Conservation (phyloP, 306 rosid species). For the Quercus aquifolioides region DNA sequence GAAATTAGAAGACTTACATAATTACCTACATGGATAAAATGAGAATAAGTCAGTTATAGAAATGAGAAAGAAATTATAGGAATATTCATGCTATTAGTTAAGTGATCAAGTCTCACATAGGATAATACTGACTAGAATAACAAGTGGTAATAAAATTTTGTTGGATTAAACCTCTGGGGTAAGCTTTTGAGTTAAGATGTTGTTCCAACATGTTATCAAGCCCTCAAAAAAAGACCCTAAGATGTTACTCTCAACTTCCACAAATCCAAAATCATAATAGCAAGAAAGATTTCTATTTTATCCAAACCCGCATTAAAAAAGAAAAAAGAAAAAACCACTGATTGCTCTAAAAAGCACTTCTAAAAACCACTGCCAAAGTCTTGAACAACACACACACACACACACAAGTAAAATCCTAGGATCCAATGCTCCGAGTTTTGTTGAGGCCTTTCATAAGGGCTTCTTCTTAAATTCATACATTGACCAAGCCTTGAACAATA, state of each 20-base stretch:
- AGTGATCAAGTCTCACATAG: background rate
- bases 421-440: background rate
- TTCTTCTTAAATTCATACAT: background rate
- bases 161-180: background rate
- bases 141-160: background rate
- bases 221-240: background rate
- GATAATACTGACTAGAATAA: background rate
- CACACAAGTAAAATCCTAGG: background rate
- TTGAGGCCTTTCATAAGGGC: background rate
- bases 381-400: background rate
- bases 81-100: background rate
- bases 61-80: background rate
- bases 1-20: constrained; percentile 26
- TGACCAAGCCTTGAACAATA: background rate
- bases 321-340: too few relatives aligned
- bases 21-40: constrained; percentile 21
- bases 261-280: background rate
- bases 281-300: too few relatives aligned
- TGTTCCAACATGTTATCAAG: background rate
- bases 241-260: background rate
- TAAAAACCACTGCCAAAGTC: too few relatives aligned
- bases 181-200: background rate
- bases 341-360: too few relatives aligned
- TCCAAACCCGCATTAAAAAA: too few relatives aligned
- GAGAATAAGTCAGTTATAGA: background rate